Evolutionary conservation across 2,329 filamentous ascomycete species (phyloP).

Genomic region (Fusarium nisikadoi): DNA sequence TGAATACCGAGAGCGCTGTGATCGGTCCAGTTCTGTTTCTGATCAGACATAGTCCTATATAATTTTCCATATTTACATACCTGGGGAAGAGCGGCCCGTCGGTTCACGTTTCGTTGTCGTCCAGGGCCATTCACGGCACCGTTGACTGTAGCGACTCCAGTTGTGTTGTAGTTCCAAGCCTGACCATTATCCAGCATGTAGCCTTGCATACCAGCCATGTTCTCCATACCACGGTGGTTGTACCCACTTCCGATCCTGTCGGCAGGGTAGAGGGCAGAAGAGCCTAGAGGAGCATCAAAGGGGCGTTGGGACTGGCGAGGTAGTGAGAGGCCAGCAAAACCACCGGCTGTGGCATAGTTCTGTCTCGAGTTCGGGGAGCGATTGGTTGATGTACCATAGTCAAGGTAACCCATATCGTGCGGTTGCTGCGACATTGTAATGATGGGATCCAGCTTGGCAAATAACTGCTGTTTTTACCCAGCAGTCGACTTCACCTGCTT

Average conservation of each 20-base stretch:
- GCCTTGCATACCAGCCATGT: constrained; percentile 57
- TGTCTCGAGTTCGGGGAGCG: constrained; percentile 76
- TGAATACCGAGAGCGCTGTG: constrained; percentile 57
- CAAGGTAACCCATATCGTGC: constrained; percentile 76
- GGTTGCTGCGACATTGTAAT: constrained; percentile 59
- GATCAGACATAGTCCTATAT: constrained; percentile 22
- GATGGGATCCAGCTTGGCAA: constrained; percentile 36
- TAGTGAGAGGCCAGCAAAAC: constrained; percentile 62
- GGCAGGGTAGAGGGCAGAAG: constrained; percentile 73
- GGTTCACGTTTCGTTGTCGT: constrained; percentile 64
- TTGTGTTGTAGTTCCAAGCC: constrained; percentile 80
- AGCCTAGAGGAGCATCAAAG: constrained; percentile 75
- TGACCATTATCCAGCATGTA: constrained; percentile 76
- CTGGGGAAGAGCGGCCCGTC: constrained; percentile 74
- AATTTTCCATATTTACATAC: constrained; percentile 59
- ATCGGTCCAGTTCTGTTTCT: constrained; percentile 62
- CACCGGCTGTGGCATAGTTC: constrained; percentile 56
- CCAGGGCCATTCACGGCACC: constrained; percentile 73
- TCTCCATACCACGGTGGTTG: constrained; percentile 68
- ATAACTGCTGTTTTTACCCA: constrained; percentile 39
- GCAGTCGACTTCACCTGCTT: constrained; percentile 23
- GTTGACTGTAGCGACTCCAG: constrained; percentile 71
- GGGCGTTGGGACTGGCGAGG: constrained; percentile 73
- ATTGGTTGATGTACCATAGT: constrained; percentile 69
- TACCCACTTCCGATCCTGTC: constrained; percentile 72